Evolutionary conservation across 2,329 filamentous ascomycete species (phyloP).

Genomic region (Fusarium liriodendri): DNA sequence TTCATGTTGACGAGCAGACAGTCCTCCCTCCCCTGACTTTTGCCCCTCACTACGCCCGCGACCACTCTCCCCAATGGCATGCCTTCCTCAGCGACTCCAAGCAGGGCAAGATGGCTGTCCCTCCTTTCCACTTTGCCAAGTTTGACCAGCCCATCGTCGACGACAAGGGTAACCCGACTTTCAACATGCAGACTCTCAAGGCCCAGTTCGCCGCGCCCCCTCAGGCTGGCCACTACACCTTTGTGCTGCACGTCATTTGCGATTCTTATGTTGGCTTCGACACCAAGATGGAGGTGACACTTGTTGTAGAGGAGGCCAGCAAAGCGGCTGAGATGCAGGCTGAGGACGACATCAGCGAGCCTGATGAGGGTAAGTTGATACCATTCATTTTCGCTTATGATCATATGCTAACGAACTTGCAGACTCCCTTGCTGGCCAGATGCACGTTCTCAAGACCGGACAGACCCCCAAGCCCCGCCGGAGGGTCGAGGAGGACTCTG

Average conservation of each 20-base stretch:
- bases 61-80: constrained; percentile 92
- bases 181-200: constrained; percentile 94
- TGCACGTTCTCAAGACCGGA: constrained; percentile 85
- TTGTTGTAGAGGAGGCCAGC: constrained; percentile 88
- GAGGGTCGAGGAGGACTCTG: constrained; percentile 68
- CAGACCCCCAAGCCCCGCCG: constrained; percentile 68
- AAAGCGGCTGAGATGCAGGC: constrained; percentile 84
- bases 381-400: background rate
- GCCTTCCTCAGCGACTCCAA: constrained; percentile 95
- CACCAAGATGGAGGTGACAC: constrained; percentile 87
- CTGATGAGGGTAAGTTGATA: constrained; percentile 85
- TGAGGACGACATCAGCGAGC: constrained; percentile 97
- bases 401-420: constrained; percentile 39
- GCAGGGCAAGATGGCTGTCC: constrained; percentile 95
- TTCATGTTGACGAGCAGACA: constrained; percentile 69
- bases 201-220: constrained; percentile 97
- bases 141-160: constrained; percentile 92
- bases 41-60: constrained; percentile 89
- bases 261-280: constrained; percentile 97
- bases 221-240: constrained; percentile 91
- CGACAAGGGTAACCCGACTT: constrained; percentile 85
- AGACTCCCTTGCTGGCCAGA: constrained; percentile 93
- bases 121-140: constrained; percentile 92
- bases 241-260: constrained; percentile 92
- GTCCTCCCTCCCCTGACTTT: constrained; percentile 87